phyloP scores from a whole-genome alignment of 345 rosid genomes.

The Gossypium thurberi region DNA sequence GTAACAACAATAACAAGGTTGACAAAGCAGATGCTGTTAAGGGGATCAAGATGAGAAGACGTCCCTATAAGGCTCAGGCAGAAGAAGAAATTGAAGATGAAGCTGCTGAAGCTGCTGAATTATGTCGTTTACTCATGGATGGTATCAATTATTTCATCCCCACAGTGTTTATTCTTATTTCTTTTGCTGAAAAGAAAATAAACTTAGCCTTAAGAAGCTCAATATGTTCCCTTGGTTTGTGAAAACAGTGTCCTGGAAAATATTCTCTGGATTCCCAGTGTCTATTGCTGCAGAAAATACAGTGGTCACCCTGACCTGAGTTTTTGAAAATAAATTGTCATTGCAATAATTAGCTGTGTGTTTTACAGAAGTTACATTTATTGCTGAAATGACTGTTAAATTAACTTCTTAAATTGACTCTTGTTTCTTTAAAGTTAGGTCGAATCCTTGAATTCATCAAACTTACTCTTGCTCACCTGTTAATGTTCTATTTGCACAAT shows the following conservation, averaged over 20 bases:
- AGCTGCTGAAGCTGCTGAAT: conserved; percentile 89
- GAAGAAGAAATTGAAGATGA: conserved; percentile 95
- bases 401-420: not conserved
- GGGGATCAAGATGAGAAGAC: conserved; percentile 91
- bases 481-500: not conserved
- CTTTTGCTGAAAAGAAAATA: not conserved
- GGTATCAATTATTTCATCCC: conserved; percentile 42
- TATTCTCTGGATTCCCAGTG: not conserved
- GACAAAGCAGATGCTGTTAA: conserved; percentile 76
- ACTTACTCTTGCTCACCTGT: not conserved
- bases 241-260: not conserved
- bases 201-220: not conserved
- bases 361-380: not conserved
- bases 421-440: not conserved
- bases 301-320: not conserved
- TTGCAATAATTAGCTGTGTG: not conserved
- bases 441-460: not conserved
- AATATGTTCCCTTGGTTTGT: not conserved
- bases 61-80: conserved; percentile 64
- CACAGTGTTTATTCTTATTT: not conserved
- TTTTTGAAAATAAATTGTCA: not conserved
- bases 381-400: not conserved
- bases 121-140: conserved; percentile 88
- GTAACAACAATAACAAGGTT: conserved; percentile 45
- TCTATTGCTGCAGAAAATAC: not conserved